Evolutionary conservation across 306 rosid species (phyloP).

Genomic region (Fragaria ananassa): DNA sequence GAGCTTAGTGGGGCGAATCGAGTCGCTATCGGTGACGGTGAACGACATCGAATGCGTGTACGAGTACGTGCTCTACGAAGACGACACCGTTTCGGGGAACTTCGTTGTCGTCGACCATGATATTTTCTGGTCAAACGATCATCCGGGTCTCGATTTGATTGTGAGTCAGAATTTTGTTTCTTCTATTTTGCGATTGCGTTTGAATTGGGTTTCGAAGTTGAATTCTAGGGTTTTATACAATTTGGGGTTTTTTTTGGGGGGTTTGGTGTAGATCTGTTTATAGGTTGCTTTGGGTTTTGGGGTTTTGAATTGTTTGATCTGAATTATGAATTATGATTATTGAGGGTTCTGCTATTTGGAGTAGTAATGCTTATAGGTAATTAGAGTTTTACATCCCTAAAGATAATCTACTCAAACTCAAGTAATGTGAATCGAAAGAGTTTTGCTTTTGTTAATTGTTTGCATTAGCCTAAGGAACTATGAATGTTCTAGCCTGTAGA

Average conservation of each 20-base stretch:
- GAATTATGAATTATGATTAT: background rate
- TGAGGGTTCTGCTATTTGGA: background rate
- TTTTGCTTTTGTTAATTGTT: background rate
- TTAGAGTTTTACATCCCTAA: background rate
- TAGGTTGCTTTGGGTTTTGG: background rate
- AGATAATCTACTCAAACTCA: too few relatives aligned
- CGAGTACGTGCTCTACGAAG: conserved; percentile 87
- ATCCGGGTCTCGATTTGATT: conserved; percentile 86
- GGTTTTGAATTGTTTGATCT: background rate
- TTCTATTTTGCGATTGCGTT: background rate
- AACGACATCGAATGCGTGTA: conserved; percentile 82
- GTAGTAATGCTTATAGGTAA: background rate
- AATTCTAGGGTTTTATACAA: background rate
- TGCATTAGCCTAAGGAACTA: background rate
- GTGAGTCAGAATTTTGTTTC: conserved; percentile 28
- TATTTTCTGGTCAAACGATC: conserved; percentile 92
- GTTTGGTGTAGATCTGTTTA: background rate
- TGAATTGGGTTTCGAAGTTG: background rate
- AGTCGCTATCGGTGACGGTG: conserved; percentile 75
- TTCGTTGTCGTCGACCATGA: conserved; percentile 95
- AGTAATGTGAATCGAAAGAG: background rate
- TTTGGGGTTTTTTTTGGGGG: background rate
- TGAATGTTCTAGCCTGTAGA: background rate
- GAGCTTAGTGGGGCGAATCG: conserved; percentile 49
- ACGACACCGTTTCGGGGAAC: conserved; percentile 77